Evolutionary conservation across 2,329 filamentous ascomycete species (phyloP), one percentile per base, ranked within the genome.

Genomic region (Pseudocercospora eumusae): DNA sequence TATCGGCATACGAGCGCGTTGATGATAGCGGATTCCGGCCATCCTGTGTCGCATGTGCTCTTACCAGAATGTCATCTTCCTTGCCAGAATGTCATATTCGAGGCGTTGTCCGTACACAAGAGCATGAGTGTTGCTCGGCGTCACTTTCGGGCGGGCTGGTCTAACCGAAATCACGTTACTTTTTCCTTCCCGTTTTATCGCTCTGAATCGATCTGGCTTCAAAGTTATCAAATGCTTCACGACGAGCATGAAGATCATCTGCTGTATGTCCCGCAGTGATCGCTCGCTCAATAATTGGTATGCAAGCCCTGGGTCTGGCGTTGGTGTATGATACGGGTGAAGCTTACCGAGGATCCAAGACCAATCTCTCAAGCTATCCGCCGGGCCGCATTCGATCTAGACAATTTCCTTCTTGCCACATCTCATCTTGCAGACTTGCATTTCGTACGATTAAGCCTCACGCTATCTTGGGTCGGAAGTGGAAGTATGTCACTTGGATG

Each of bases 221-320:
- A 23, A 2, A 13, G 10, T 27, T 2, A 13, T 7, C 18, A 50
- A 33, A 13, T 15, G 20, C 45, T 50, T 50, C 45, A 50, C 27
- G 45, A 50, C 45, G 45, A 50, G 21, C 23, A 50, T 50, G 45
- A 25, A 50, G 21, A 50, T 23, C 9, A 50, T 50, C 45, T 50
- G 23, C 45, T 50, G 23, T 21, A 25, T 23, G 45, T 23, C 45
- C 5, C 45, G 23, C 18, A 7, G 18, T 15, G 45, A 13, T 49
- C n/a, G 45, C 11, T 25, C n/a, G 21, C 45, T 49, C 45, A 15
- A 25, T 6, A 45, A 7, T 15, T 23, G n/a, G n/a, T n/a, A n/a
- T n/a, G n/a, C 40, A 44, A 44, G 28, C 40, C 11, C 21, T 23
- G 23, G 23, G n/a, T n/a, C n/a, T n/a, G n/a, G n/a, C 44, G 18